phyloP scores from a whole-genome alignment of 2,329 filamentous ascomycete species.

The Aspergillus costaricaensis region DNA sequence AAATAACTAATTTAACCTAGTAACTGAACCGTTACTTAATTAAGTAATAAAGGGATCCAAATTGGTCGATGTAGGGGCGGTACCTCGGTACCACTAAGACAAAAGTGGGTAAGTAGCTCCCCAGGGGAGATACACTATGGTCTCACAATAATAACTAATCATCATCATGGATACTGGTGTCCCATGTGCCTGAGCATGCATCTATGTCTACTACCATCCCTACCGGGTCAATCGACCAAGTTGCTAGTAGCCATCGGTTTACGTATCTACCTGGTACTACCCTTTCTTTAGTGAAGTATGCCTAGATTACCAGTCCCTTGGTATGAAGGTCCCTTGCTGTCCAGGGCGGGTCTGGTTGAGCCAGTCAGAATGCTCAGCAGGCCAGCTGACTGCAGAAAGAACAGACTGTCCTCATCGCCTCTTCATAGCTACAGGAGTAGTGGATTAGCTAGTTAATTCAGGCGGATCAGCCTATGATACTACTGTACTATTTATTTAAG shows the following conservation, averaged over 20 bases:
- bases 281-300: not conserved
- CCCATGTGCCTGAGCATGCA: too few relatives aligned
- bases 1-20: too few relatives aligned
- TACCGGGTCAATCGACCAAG: too few relatives aligned
- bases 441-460: conserved; percentile 8
- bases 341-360: conserved; percentile 26
- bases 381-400: conserved; percentile 36
- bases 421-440: conserved; percentile 10
- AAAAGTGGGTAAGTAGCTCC: not conserved
- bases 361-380: conserved; percentile 30
- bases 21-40: too few relatives aligned
- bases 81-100: not conserved
- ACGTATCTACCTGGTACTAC: too few relatives aligned
- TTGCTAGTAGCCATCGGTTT: too few relatives aligned
- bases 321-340: conserved; percentile 24
- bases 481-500: not conserved
- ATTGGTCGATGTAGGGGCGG: too few relatives aligned
- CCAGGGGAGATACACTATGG: not conserved
- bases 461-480: conserved; percentile 2
- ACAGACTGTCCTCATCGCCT: conserved; percentile 45
- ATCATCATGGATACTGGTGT: too few relatives aligned
- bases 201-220: too few relatives aligned
- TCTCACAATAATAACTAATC: not conserved
- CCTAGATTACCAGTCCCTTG: conserved; percentile 4
- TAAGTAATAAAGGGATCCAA: too few relatives aligned